Percentiles rank a stretch among this genome's conserved stretches.
Evolutionary conservation across 192 early-diverging fungal genomes (phyloP).

Genomic region (Coemansia biformis): DNA sequence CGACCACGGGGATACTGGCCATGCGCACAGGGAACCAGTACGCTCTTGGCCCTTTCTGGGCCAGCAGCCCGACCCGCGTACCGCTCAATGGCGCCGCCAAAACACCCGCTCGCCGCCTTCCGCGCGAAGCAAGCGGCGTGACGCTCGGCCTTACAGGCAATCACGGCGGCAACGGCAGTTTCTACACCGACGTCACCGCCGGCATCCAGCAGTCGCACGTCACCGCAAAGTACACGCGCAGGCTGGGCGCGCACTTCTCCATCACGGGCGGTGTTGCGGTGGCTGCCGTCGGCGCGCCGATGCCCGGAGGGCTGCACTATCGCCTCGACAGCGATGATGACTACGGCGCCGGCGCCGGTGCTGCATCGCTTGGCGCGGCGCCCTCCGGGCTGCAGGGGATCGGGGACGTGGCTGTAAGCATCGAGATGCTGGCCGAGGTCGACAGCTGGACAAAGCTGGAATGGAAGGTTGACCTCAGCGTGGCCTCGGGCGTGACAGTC

Average conservation of each 20-base stretch:
- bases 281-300: slow-evolving; percentile 8
- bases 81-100: neutral
- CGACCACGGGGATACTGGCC: slow-evolving; percentile 68
- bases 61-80: slow-evolving; percentile 10
- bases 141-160: slow-evolving; percentile 7
- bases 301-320: neutral
- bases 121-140: slow-evolving; percentile 22
- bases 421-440: slow-evolving; percentile 13
- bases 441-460: slow-evolving; percentile 49
- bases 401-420: slow-evolving; percentile 5
- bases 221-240: slow-evolving; percentile 9
- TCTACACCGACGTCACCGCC: slow-evolving; percentile 11
- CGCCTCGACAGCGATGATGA: slow-evolving; percentile 6
- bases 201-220: slow-evolving; percentile 15
- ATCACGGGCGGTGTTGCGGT: slow-evolving; percentile 5
- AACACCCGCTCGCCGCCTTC: neutral
- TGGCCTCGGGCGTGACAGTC: slow-evolving; percentile 55
- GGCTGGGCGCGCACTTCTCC: slow-evolving; percentile 27
- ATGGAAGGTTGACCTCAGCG: slow-evolving; percentile 58
- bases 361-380: neutral
- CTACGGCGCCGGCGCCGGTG: neutral
- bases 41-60: slow-evolving; percentile 26
- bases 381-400: slow-evolving; percentile 5
- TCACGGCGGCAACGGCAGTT: slow-evolving; percentile 1
- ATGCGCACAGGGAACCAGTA: slow-evolving; percentile 65